Base-by-base conservation (phyloP, 306 rosid genomes). In the Aeschynomene evenia region DNA sequence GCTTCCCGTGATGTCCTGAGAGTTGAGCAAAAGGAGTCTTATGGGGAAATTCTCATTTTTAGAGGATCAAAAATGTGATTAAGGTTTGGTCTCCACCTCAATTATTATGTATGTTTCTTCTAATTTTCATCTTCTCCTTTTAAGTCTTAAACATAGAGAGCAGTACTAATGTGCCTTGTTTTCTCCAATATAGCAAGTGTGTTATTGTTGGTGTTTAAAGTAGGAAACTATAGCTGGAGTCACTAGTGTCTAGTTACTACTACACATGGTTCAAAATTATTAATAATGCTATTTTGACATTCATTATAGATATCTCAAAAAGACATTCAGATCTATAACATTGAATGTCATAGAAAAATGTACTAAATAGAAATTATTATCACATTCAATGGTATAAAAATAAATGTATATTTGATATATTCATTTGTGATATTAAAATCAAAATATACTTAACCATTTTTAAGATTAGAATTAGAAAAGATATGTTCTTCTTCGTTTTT, bases 61-160 rank as follows among this genome's bases (percentile, higher is more conserved):
- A 85, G 74, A 87, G 97, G 97, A 71, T 54, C 83, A 51, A 84
- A 76, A 50, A 78, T 90, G 91, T 90, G 89, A 88, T 63, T 40
- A 23, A 77, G 82, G 85, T 81, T 16, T 61, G 48, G 20, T 51
- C 39, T 58, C 37, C 50, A 37, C 68, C 69, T 28, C 63, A 62
- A 6, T 62, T 57, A 69, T 43, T 57, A 69, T 43, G 29, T 7
- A 37, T 8, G 42, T 57, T 71, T 54, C 50, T 58, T 71, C 55
- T 36, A 36, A 31, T 34, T 72, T 68, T 22, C 33, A 15, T 62
- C 48, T 26, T 57, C 64, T 39, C 37, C 51, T 22, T 54, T 20
- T 11, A 33, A 29, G 33, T 58, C 49, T 64, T 59, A 4, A 67
- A 34, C 64, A 0, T 23, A 6, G 11, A 6, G 22, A 50, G 33